Evolutionary conservation across 2,329 filamentous ascomycete species (phyloP).

Genomic region (Phialophora tarda): DNA sequence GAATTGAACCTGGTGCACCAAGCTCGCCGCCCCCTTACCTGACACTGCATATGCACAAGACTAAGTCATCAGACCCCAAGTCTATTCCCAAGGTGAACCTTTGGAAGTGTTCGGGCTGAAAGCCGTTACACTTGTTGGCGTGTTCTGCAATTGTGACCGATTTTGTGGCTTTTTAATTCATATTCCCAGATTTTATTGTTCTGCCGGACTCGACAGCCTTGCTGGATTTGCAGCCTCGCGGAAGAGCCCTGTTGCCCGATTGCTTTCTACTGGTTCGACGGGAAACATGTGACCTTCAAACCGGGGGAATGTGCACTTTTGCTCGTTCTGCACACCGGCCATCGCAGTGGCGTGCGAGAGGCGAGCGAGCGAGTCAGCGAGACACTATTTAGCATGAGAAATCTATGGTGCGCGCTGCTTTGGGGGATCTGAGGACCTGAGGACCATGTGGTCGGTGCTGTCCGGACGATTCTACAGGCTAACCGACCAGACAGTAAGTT

Average conservation of each 20-base stretch:
- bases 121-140: not conserved
- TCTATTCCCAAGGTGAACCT: not conserved
- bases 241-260: not conserved
- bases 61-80: slow-evolving; percentile 1
- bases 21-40: not conserved
- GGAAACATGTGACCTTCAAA: not conserved
- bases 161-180: not conserved
- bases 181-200: not conserved
- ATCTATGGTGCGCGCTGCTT: not conserved
- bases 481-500: not conserved
- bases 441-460: not conserved
- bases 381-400: not conserved
- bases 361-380: not conserved
- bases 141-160: slow-evolving; percentile 1
- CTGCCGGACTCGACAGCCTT: slow-evolving; percentile 5
- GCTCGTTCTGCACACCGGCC: not conserved
- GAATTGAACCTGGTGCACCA: not conserved
- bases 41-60: slow-evolving; percentile 8
- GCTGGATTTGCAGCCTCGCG: not conserved
- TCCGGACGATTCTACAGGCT: not conserved
- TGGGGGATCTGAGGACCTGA: not conserved
- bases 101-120: not conserved
- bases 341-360: no score
- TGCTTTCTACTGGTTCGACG: not conserved
- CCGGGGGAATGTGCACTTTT: not conserved